These are phyloP conservation scores for Trichomonascaceae sp. DNA, from an alignment of 1,139 yeast genomes.

Conservation along the genomic window DNA sequence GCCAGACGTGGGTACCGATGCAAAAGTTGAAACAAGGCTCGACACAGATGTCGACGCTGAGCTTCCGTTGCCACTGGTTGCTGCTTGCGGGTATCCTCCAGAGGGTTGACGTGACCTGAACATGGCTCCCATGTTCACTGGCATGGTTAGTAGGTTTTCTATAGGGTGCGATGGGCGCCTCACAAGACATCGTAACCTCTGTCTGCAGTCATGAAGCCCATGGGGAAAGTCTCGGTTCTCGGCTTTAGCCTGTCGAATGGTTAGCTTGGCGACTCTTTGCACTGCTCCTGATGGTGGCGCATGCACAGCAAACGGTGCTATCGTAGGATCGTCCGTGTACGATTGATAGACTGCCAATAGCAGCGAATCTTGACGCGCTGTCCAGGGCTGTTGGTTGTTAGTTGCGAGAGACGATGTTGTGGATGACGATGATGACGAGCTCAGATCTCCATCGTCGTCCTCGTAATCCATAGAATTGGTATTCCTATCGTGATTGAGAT, in stretches of 20 bases:
- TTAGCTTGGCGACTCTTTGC: constrained; percentile 24
- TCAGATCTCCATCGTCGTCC: not conserved
- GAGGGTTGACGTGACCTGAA: no score
- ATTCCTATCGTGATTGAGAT: not conserved
- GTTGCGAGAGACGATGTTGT: not conserved
- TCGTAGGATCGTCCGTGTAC: constrained; percentile 19
- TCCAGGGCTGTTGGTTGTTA: not conserved
- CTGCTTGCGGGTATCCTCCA: no score
- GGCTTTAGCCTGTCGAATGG: constrained; percentile 17
- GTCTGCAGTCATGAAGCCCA: constrained; percentile 20
- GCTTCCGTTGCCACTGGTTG: no score
- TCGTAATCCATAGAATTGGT: not conserved
- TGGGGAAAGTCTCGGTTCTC: constrained; percentile 22
- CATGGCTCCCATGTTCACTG: no score
- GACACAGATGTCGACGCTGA: no score
- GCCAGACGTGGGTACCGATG: no score
- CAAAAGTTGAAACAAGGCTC: no score
- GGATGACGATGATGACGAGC: not conserved
- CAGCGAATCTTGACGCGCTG: constrained; percentile 13
- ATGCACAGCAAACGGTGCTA: constrained; percentile 26
- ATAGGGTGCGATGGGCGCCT: no score
- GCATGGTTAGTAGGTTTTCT: no score
- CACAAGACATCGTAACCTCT: constrained; percentile 19
- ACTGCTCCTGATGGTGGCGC: constrained; percentile 27
- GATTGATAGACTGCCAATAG: constrained; percentile 18